Percentiles rank a stretch among this genome's conserved stretches.
phyloP scores from a whole-genome alignment of 306 rosid genomes.

The Purshia tridentata region DNA sequence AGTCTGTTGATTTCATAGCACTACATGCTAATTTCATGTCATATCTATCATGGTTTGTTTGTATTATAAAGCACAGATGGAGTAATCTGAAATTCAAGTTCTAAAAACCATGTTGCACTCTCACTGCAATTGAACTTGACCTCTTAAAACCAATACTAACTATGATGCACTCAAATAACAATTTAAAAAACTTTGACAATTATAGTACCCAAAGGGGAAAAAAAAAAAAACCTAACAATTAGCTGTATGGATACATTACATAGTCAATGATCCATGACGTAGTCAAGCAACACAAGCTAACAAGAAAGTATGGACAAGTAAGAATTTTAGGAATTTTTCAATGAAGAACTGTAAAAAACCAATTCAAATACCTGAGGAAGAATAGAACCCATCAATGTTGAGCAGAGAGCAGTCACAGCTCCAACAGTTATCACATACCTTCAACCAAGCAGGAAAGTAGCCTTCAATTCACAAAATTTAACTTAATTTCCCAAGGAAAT shows the following conservation, averaged over 20 bases:
- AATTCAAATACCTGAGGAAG: conserved; percentile 80
- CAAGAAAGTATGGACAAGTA: too few relatives aligned
- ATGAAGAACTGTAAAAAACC: not conserved
- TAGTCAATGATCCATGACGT: not conserved
- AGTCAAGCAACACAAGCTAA: not conserved
- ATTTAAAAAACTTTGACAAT: too few relatives aligned
- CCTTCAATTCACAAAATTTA: conserved; percentile 8
- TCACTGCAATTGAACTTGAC: too few relatives aligned
- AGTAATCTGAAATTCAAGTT: too few relatives aligned
- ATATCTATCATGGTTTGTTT: too few relatives aligned
- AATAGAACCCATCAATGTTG: conserved; percentile 83
- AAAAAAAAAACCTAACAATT: not conserved
- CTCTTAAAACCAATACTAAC: too few relatives aligned
- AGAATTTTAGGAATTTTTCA: not conserved
- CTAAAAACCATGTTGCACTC: too few relatives aligned
- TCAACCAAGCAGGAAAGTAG: conserved; percentile 36
- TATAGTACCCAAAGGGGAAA: too few relatives aligned
- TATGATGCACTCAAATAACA: too few relatives aligned
- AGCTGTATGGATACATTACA: not conserved
- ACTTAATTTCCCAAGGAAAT: conserved; percentile 4
- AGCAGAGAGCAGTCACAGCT: conserved; percentile 80
- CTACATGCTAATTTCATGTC: too few relatives aligned
- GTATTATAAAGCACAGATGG: too few relatives aligned
- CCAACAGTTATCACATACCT: conserved; percentile 82
- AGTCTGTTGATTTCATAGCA: too few relatives aligned